Evolutionary conservation across 2,329 filamentous ascomycete genomes (phyloP).

Genomic region (Paracoccidioides brasiliensis): DNA sequence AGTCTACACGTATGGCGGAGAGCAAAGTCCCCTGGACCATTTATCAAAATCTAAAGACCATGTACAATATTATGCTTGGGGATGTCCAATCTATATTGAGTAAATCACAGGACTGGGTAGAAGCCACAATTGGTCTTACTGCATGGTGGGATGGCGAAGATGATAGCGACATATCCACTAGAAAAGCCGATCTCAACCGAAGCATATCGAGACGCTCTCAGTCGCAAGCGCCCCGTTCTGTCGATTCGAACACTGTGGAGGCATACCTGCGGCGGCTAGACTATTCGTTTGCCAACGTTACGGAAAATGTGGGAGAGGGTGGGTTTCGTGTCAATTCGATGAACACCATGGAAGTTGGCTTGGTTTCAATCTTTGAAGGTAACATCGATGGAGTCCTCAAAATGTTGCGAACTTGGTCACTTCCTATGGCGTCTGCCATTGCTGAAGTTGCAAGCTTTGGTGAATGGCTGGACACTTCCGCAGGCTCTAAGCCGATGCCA

Average conservation of each 20-base stretch:
- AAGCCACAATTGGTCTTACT: slow-evolving; percentile 69
- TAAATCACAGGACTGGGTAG: slow-evolving; percentile 78
- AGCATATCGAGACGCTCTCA: slow-evolving; percentile 12
- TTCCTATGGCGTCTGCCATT: slow-evolving; percentile 62
- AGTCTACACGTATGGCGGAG: slow-evolving; percentile 58
- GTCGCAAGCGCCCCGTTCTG: slow-evolving; percentile 28
- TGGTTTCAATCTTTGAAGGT: slow-evolving; percentile 72
- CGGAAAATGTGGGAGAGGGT: slow-evolving; percentile 50
- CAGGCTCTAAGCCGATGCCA: slow-evolving; percentile 44
- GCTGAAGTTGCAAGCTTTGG: slow-evolving; percentile 75
- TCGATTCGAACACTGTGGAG: slow-evolving; percentile 43
- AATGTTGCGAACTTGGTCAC: slow-evolving; percentile 66
- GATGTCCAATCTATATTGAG: slow-evolving; percentile 61
- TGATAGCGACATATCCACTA: slow-evolving; percentile 33
- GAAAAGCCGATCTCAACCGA: slow-evolving; percentile 9
- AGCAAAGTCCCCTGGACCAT: slow-evolving; percentile 82
- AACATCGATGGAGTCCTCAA: slow-evolving; percentile 64
- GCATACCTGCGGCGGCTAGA: slow-evolving; percentile 64
- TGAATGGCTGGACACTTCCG: slow-evolving; percentile 60
- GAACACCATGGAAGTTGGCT: slow-evolving; percentile 63
- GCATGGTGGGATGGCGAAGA: slow-evolving; percentile 88
- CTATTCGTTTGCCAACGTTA: slow-evolving; percentile 52
- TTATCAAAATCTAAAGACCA: slow-evolving; percentile 66
- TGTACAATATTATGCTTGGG: slow-evolving; percentile 73
- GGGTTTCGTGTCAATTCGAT: slow-evolving; percentile 61